phyloP scores from a whole-genome alignment of 805 yeast genomes.

The Sporopachydermia lactativora region DNA sequence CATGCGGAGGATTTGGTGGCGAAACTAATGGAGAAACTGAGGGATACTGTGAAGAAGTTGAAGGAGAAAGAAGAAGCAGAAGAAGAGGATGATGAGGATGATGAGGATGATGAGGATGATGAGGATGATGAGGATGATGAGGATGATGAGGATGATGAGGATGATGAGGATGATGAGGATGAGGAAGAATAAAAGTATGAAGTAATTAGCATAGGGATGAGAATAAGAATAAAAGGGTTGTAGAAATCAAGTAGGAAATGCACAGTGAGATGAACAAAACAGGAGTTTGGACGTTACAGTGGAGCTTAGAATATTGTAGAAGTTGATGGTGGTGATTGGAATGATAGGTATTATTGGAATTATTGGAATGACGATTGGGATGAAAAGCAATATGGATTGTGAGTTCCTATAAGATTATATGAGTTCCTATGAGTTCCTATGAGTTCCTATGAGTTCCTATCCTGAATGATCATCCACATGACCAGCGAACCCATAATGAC shows the following conservation, averaged over 20 bases:
- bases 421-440: no score
- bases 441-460: no score
- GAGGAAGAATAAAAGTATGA: no score
- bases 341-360: no score
- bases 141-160: constrained; percentile 33
- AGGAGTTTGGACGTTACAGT: no score
- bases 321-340: constrained; percentile 4
- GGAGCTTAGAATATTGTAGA: constrained; percentile 1
- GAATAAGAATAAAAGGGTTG: constrained; percentile 3
- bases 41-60: constrained; percentile 23
- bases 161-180: constrained; percentile 23
- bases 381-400: no score
- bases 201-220: no score
- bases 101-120: constrained; percentile 54
- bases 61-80: constrained; percentile 4
- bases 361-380: no score
- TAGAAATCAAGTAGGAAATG: not conserved
- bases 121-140: constrained; percentile 57
- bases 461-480: no score
- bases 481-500: no score
- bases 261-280: not conserved
- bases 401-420: no score
- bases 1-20: constrained; percentile 21
- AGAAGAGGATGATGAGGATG: constrained; percentile 13
- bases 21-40: constrained; percentile 31